Percentiles rank a stretch among this genome's conserved stretches.
Conservation (phyloP, 345 rosid genomes). For the Trapa incisa region DNA sequence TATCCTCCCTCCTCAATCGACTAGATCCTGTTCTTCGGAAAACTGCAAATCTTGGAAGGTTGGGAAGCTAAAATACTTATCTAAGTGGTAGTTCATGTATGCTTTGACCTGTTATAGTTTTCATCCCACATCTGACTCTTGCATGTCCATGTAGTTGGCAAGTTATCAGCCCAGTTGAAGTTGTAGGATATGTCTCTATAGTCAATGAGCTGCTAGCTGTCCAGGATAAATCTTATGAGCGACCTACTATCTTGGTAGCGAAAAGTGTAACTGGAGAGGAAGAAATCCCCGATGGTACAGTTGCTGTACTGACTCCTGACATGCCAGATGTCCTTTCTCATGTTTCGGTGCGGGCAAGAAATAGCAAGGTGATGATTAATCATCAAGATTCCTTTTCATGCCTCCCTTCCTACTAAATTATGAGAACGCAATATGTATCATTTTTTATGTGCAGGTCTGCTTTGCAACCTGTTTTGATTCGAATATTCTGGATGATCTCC, state of each 20-base stretch:
- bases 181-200: constrained; percentile 62
- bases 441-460: constrained; percentile 58
- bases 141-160: constrained; percentile 72
- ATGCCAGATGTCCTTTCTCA: constrained; percentile 99
- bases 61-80: not conserved
- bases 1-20: constrained; percentile 75
- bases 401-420: not conserved
- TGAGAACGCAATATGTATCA: constrained; percentile 5
- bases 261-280: constrained; percentile 93
- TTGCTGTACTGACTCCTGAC: constrained; percentile 95
- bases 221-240: constrained; percentile 66
- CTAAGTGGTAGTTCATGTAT: not conserved
- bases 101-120: not conserved
- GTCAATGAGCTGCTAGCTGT: constrained; percentile 80
- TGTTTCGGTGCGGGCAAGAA: constrained; percentile 99
- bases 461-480: constrained; percentile 98
- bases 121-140: not conserved
- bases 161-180: constrained; percentile 93
- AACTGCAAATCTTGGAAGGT: constrained; percentile 96
- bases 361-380: constrained; percentile 57
- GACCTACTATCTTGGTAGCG: constrained; percentile 83
- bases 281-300: constrained; percentile 94
- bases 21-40: constrained; percentile 94
- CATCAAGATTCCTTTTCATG: constrained; percentile 8
- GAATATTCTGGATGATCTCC: constrained; percentile 52